A percentile compares a stretch with the other conserved stretches of the same genome.
Conservation (phyloP, 2,329 filamentous ascomycete species). For the Aspergillus glaucus region DNA sequence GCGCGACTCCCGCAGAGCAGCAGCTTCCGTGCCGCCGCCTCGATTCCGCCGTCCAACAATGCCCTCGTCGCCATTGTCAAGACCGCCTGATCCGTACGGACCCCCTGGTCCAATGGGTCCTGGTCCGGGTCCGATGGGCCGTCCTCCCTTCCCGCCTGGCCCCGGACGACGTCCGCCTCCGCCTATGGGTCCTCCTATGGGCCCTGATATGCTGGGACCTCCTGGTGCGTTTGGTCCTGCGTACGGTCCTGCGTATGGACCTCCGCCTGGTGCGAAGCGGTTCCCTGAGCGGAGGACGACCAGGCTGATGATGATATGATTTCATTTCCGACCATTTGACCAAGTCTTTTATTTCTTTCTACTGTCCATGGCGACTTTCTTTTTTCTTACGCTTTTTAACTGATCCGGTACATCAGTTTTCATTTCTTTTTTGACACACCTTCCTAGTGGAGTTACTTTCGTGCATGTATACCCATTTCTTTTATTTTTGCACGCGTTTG, state of each 20-base stretch:
- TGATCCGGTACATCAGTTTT: background rate
- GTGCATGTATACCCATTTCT: background rate
- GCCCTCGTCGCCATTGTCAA: slow-evolving; percentile 29
- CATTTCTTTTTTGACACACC: background rate
- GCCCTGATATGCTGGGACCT: slow-evolving; percentile 10
- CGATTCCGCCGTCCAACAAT: slow-evolving; percentile 28
- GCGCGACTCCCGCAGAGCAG: slow-evolving; percentile 66
- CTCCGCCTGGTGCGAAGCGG: slow-evolving; percentile 27
- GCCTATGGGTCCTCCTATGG: slow-evolving; percentile 7
- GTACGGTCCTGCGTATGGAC: slow-evolving; percentile 16
- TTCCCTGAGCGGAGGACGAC: slow-evolving; percentile 47
- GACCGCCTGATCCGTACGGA: slow-evolving; percentile 3
- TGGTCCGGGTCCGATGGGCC: slow-evolving; percentile 10
- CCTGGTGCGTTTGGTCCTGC: slow-evolving; percentile 18
- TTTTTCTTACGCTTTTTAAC: background rate
- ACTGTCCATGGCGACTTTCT: background rate
- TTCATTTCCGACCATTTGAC: background rate
- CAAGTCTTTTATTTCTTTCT: background rate
- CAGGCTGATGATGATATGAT: slow-evolving; percentile 44
- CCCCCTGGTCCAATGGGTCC: slow-evolving; percentile 12
- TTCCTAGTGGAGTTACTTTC: background rate
- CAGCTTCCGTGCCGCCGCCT: slow-evolving; percentile 33
- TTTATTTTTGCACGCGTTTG: background rate
- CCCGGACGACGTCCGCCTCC: background rate
- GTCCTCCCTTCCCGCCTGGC: background rate